These are phyloP conservation scores for Colletotrichum destructivum DNA, from an alignment of 2,329 filamentous ascomycete genomes.

Conservation along the genomic window DNA sequence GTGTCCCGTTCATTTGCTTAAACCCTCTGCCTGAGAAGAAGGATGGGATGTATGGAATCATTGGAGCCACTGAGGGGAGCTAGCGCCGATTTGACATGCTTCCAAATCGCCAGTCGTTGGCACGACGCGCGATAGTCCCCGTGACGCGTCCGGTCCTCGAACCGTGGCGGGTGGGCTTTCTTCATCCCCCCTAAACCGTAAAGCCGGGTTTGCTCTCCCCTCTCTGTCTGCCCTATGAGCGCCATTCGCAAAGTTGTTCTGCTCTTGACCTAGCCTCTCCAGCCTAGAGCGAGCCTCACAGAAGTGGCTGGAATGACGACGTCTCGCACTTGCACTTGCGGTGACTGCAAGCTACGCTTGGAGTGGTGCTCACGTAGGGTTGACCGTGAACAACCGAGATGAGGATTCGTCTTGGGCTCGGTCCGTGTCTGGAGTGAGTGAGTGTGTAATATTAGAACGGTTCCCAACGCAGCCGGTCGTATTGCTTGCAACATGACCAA, in stretches of 20 bases:
- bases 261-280: constrained; percentile 16
- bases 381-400: neutral
- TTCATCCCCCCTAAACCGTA: constrained; percentile 5
- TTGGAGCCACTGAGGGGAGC: too few relatives aligned
- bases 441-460: too few relatives aligned
- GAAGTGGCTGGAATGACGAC: neutral
- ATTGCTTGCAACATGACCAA: too few relatives aligned
- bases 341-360: neutral
- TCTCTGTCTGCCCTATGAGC: constrained; percentile 2
- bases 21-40: too few relatives aligned
- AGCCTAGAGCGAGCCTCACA: neutral
- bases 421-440: too few relatives aligned
- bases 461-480: too few relatives aligned
- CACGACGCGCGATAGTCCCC: constrained; percentile 1
- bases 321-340: neutral
- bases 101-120: constrained; percentile 5
- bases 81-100: neutral
- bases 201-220: constrained; percentile 23
- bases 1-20: too few relatives aligned
- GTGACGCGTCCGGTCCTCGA: neutral
- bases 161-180: constrained; percentile 10
- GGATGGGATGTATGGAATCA: too few relatives aligned
- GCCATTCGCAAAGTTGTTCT: constrained; percentile 21
- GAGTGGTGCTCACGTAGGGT: neutral
- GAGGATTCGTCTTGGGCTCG: too few relatives aligned